These are phyloP conservation scores for Rhodotorula kratochvilovae DNA, from an alignment of 768 basidiomycete species.

Conservation along the genomic window DNA sequence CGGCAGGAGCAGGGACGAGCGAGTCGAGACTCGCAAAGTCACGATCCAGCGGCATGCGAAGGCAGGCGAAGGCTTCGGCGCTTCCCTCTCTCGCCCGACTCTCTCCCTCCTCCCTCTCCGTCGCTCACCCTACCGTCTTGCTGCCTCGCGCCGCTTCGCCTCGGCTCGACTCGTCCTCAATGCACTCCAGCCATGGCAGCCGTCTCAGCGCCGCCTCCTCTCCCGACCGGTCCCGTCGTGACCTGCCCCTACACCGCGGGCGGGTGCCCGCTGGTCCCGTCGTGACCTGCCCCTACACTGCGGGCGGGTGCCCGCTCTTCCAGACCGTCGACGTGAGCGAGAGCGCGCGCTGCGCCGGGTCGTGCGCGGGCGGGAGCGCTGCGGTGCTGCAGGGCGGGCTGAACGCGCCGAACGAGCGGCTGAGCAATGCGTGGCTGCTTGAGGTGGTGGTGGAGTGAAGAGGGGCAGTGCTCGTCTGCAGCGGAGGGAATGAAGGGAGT, in stretches of 20 bases:
- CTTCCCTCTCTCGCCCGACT: too few species aligned
- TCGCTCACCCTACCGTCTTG: too few species aligned
- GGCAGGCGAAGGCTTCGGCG: too few species aligned
- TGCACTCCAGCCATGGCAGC: neutral
- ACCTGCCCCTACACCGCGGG: slow-evolving; percentile 14
- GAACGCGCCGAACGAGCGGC: slow-evolving; percentile 50
- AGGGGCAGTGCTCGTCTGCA: too few species aligned
- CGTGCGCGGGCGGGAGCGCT: slow-evolving; percentile 40
- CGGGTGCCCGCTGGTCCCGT: neutral
- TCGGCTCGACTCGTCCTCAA: neutral
- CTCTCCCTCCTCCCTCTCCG: neutral
- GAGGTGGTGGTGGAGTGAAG: slow-evolving; percentile 42
- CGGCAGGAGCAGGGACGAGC: too few species aligned
- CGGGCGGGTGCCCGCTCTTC: slow-evolving; percentile 26
- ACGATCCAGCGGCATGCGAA: too few species aligned
- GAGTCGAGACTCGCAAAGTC: too few species aligned
- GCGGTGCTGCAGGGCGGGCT: slow-evolving; percentile 52
- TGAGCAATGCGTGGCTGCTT: slow-evolving; percentile 52
- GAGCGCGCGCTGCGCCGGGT: neutral
- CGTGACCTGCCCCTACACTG: slow-evolving; percentile 10
- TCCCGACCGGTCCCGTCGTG: slow-evolving; percentile 16
- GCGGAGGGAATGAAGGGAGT: too few species aligned
- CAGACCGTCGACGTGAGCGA: slow-evolving; percentile 16
- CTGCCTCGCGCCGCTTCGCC: neutral
- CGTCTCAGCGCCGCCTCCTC: neutral